Evolutionary conservation across 305 asterid genomes (phyloP), one percentile per base, ranked within the genome.

Genomic region (Fraxinus nigra): DNA sequence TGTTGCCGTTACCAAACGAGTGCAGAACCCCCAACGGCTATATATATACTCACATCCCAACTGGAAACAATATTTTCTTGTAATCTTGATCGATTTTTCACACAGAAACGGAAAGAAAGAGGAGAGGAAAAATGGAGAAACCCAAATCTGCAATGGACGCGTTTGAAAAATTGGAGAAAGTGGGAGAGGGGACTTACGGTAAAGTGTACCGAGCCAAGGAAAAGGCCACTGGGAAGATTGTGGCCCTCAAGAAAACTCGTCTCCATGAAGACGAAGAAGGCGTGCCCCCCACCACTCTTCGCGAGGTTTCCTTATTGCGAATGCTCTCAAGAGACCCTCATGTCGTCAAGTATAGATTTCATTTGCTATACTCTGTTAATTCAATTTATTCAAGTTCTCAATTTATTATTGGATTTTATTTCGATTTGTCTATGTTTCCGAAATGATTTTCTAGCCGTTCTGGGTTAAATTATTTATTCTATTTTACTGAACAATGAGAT

Each of bases 101-200:
- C 61, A 54, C 24, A 46, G 46, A 22, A 33, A 40, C 22, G 34
- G 56, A 76, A 67, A 72, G 22, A 32, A 37, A 81, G 76, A 73
- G 51, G 59, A 26, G 37, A 59, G 75, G 56, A 38, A 43, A 79
- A 18, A 90, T 85, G 87, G 91, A 85, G 88, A 84, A 80, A 56
- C 78, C 90, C 77, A 92, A 87, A 84, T 90, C 94, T 18, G 98
- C 92, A 5, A 96, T 93, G 99, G 98, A 96, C 32, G 97, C 97
- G 9, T 96, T 91, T 67, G 99, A 94, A 92, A 96, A 96, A 89
- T 93, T 96, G 5, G 99, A 96, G 92, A 96, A 94, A 81, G 99
- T 96, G 0, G 98, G 99, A n/a, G 99, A 96, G 79, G 99, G 99
- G 7, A 96, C 99, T 11, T 96, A 96, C 75, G 98, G 99, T 0